Conservation (phyloP, 202 grass and related monocot species). For the Setaria italica region DNA sequence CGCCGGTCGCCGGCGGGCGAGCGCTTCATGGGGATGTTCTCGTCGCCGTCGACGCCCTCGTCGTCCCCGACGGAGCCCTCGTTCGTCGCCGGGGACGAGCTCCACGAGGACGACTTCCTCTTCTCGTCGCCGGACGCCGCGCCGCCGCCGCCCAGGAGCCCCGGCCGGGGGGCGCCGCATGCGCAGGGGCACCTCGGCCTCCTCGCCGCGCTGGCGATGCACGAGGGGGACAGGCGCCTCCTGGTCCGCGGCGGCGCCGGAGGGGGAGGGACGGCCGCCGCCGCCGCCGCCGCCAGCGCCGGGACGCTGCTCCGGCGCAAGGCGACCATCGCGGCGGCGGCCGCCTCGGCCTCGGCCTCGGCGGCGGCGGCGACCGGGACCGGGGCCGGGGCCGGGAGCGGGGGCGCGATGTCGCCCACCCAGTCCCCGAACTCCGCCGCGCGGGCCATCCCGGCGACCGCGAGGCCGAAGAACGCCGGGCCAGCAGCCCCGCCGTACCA, state of each 20-base stretch:
- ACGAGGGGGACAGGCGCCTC: constrained; percentile 55
- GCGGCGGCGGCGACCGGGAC: constrained; percentile 33
- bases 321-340: constrained; percentile 53
- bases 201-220: constrained; percentile 62
- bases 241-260: constrained; percentile 44
- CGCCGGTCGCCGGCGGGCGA: constrained; percentile 54
- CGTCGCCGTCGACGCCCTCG: constrained; percentile 52
- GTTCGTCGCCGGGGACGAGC: constrained; percentile 55
- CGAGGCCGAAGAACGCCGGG: background rate
- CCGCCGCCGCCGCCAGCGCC: constrained; percentile 25
- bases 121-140: constrained; percentile 46
- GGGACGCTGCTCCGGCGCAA: constrained; percentile 53
- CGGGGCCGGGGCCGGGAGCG: constrained; percentile 43
- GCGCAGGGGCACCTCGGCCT: constrained; percentile 50
- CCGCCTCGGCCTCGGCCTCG: constrained; percentile 45
- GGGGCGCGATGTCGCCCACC: constrained; percentile 35
- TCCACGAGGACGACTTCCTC: constrained; percentile 68
- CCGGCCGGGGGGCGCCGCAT: constrained; percentile 14
- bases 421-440: constrained; percentile 41
- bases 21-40: constrained; percentile 61
- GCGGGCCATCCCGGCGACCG: constrained; percentile 42
- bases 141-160: constrained; percentile 4
- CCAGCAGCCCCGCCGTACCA: constrained; percentile 43
- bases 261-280: background rate
- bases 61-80: constrained; percentile 55